Evolutionary conservation across 2,329 filamentous ascomycete species (phyloP).

Genomic region (Colletotrichum scovillei): DNA sequence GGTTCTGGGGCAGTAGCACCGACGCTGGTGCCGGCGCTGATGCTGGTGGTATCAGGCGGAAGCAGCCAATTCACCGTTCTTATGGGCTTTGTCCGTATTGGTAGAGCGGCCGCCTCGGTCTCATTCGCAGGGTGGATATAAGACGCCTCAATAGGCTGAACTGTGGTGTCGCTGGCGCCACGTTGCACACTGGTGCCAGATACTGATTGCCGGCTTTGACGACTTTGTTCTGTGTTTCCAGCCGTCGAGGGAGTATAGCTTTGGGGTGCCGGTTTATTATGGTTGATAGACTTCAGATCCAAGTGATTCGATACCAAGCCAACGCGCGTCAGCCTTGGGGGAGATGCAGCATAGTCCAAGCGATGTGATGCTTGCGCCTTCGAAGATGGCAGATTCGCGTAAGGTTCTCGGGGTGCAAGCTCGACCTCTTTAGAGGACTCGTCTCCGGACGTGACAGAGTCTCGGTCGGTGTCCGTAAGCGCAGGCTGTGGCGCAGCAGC

Average conservation of each 20-base stretch:
- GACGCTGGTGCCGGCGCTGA: neutral
- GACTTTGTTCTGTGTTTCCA: slow-evolving; percentile 20
- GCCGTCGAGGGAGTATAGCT: slow-evolving; percentile 31
- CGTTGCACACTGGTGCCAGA: slow-evolving; percentile 32
- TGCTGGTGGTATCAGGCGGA: slow-evolving; percentile 4
- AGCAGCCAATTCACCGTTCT: slow-evolving; percentile 30
- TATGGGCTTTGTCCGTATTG: slow-evolving; percentile 3
- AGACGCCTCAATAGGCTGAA: slow-evolving; percentile 37
- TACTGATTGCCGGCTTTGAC: slow-evolving; percentile 47
- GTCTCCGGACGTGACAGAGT: neutral
- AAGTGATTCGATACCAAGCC: neutral
- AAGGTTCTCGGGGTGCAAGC: neutral
- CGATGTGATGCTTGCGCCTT: neutral
- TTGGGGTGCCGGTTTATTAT: neutral
- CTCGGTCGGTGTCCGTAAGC: neutral
- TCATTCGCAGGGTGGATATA: neutral
- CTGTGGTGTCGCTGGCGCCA: slow-evolving; percentile 41
- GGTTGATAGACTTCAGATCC: neutral
- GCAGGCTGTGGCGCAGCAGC: neutral
- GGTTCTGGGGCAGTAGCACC: neutral
- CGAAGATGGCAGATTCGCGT: neutral
- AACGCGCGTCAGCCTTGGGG: slow-evolving; percentile 15
- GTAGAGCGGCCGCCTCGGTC: neutral
- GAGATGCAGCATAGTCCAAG: neutral
- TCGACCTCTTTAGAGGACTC: slow-evolving; percentile 3